Evolutionary conservation across 148 eudicot species (phyloP), one percentile per base, ranked within the genome.

Genomic region (Persicaria maculosa): DNA sequence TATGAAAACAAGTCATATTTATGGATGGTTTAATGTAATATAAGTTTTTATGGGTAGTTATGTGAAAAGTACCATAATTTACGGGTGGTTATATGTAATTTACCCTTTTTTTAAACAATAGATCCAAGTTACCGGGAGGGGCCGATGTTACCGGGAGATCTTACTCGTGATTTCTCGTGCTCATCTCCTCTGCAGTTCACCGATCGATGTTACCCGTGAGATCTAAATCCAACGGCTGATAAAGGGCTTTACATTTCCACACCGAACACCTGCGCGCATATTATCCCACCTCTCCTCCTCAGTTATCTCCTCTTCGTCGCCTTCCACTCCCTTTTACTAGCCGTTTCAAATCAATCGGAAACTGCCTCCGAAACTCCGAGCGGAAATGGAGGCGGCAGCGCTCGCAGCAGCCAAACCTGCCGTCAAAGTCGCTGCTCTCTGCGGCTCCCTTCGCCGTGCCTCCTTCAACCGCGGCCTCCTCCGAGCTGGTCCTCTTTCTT

Each of bases 401-500:
- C 5, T 64, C 4, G 7, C 70, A 65, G 84, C 74, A 9, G 78
- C 74, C 10, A 77, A 80, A 53, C 82, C 89, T 44, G 77, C 85
- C 0, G 78, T 91, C 82, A 91, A 86, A 44, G 90, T 93, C 1
- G 97, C 84, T 4, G 97, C 92, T 31, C 57, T 93, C 53, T 84
- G 91, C 45, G 98, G 98, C 53, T 93, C 98, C 11, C 90, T 93
- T 31, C 94, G 98, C 45, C 83, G 87, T 74, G 92, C 59, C 61
- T 93, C 98, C 79, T 91, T 61, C 83, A 88, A 93, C 78, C 86
- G 84, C 22, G 84, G 91, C 83, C 92, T 91, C 71, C 86, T 93
- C 77, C 88, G 82, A 64, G 80, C 97, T n/a, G 94, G 97, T 88
- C 79, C 3, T n/a, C 12, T 57, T 25, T 48, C n/a, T 43, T 31